Percentiles rank a stretch among this genome's conserved stretches.
These are phyloP conservation scores for Tilletia caries DNA, from an alignment of 1,284 basidiomycete species.

Conservation along the genomic window DNA sequence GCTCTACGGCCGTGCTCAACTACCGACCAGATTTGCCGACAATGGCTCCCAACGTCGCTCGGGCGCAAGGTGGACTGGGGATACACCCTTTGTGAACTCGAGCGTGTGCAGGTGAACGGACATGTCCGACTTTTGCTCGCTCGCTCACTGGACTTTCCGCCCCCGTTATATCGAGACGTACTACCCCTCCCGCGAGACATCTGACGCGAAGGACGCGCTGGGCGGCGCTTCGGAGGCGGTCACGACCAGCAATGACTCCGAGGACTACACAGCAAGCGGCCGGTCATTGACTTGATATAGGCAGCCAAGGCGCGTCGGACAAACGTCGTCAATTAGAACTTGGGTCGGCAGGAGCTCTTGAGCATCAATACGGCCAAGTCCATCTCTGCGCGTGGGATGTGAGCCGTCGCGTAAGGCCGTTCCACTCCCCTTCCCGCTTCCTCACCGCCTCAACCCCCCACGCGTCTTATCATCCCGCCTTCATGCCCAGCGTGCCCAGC, in stretches of 20 bases:
- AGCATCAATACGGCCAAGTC: slow-evolving; percentile 16
- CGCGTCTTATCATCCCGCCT: too few relatives aligned
- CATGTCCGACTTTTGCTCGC: slow-evolving; percentile 13
- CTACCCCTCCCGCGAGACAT: slow-evolving; percentile 14
- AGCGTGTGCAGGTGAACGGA: slow-evolving; percentile 10
- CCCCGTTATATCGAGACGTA: slow-evolving; percentile 16
- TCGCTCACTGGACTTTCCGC: slow-evolving; percentile 15
- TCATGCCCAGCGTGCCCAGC: too few relatives aligned
- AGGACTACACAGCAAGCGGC: slow-evolving; percentile 16
- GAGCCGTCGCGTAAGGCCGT: not conserved
- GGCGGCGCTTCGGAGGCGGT: slow-evolving; percentile 7
- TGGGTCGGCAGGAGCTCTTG: slow-evolving; percentile 15
- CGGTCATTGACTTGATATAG: slow-evolving; percentile 14
- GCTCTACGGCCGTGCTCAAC: slow-evolving; percentile 16
- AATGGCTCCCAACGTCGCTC: slow-evolving; percentile 18
- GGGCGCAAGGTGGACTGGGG: slow-evolving; percentile 10
- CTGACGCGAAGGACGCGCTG: not conserved
- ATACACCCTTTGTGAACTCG: slow-evolving; percentile 16
- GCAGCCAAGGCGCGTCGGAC: slow-evolving; percentile 13
- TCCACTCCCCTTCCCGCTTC: too few relatives aligned
- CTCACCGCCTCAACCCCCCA: too few relatives aligned
- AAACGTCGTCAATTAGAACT: slow-evolving; percentile 17
- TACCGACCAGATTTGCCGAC: slow-evolving; percentile 17
- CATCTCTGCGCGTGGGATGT: slow-evolving; percentile 11
- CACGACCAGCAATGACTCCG: not conserved